These are phyloP conservation scores for Globisporangium viniferum DNA, from an alignment of 352 stramenopile genomes.

Conservation along the genomic window DNA sequence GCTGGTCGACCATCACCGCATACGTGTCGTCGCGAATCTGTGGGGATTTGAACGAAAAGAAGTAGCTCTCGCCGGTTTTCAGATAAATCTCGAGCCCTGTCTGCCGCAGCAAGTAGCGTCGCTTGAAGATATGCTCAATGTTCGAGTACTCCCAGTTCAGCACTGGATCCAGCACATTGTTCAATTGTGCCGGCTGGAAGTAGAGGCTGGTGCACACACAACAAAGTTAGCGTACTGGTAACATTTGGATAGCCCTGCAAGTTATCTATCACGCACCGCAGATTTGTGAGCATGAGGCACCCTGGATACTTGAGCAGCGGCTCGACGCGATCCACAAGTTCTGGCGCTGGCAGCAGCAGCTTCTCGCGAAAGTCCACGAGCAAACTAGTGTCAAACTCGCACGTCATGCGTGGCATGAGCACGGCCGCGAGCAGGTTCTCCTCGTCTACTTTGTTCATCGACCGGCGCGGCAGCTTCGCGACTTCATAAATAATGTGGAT, in stretches of 20 bases:
- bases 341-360: slow-evolving; percentile 60
- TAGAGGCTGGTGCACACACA: slow-evolving; percentile 46
- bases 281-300: slow-evolving; percentile 84
- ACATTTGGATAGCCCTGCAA: slow-evolving; percentile 95
- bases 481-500: slow-evolving; percentile 62
- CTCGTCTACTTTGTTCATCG: slow-evolving; percentile 85
- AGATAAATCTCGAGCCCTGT: slow-evolving; percentile 87
- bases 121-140: slow-evolving; percentile 82
- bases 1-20: slow-evolving; percentile 78
- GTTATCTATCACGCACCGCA: slow-evolving; percentile 22
- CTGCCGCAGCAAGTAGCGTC: slow-evolving; percentile 86
- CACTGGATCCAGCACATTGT: slow-evolving; percentile 89
- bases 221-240: slow-evolving; percentile 20
- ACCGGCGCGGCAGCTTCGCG: slow-evolving; percentile 38
- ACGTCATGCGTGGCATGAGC: slow-evolving; percentile 51
- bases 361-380: slow-evolving; percentile 90
- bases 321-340: slow-evolving; percentile 86
- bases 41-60: slow-evolving; percentile 74
- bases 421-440: slow-evolving; percentile 73
- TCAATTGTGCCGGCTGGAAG: slow-evolving; percentile 90
- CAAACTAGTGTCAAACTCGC: slow-evolving; percentile 86
- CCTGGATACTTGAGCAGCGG: slow-evolving; percentile 90
- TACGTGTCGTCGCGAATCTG: slow-evolving; percentile 78
- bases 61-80: slow-evolving; percentile 61
- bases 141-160: slow-evolving; percentile 77